A percentile compares a stretch with the other conserved stretches of the same genome.
phyloP scores from a whole-genome alignment of 202 grass and related monocot species.

The Carex arenaria region DNA sequence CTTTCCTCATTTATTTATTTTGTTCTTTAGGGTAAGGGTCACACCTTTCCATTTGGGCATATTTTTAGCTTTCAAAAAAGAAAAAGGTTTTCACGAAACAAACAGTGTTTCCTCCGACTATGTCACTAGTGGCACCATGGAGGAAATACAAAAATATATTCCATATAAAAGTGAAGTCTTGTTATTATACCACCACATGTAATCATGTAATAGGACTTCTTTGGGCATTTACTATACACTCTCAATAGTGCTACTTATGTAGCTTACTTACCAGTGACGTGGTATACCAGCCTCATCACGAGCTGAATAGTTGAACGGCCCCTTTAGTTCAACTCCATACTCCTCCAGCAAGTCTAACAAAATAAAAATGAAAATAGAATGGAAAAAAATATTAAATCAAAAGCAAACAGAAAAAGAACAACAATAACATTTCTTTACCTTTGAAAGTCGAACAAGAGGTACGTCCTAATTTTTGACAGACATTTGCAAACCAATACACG shows the following conservation, averaged over 20 bases:
- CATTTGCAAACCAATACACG: slow-evolving; percentile 70
- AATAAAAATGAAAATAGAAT: slow-evolving; percentile 13
- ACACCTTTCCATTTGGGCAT: too few relatives aligned
- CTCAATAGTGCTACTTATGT: neutral
- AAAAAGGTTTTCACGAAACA: neutral
- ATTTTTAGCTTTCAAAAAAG: too few relatives aligned
- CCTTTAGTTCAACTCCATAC: slow-evolving; percentile 65
- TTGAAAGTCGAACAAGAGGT: slow-evolving; percentile 65
- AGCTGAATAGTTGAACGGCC: slow-evolving; percentile 83
- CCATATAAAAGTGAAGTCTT: neutral
- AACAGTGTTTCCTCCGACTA: neutral
- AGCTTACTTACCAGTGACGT: slow-evolving; percentile 51
- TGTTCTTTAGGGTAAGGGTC: neutral
- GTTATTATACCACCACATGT: neutral
- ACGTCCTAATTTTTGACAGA: slow-evolving; percentile 64
- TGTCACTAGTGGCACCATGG: neutral
- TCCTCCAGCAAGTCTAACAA: slow-evolving; percentile 67
- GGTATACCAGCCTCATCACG: slow-evolving; percentile 87
- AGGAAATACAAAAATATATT: neutral
- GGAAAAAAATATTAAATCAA: neutral
- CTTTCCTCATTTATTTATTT: neutral
- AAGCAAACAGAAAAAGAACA: neutral
- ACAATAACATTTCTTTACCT: slow-evolving; percentile 25
- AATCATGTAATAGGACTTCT: neutral
- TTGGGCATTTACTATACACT: neutral